phyloP scores from a whole-genome alignment of 2,329 filamentous ascomycete genomes.

The Huntiella decipiens region DNA sequence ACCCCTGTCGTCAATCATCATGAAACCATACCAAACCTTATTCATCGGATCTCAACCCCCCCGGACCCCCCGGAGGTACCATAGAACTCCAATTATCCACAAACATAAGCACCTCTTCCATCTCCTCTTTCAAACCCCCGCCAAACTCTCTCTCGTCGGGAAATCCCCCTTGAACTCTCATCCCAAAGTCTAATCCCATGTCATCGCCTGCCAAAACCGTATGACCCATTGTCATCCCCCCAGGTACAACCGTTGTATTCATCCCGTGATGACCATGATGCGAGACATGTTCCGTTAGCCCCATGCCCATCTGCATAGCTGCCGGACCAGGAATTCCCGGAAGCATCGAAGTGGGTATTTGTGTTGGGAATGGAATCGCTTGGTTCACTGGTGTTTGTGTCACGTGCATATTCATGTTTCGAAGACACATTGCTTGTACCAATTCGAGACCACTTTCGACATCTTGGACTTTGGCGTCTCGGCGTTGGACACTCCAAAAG shows the following conservation, averaged over 20 bases:
- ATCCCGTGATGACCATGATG: background rate
- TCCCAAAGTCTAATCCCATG: too few relatives aligned
- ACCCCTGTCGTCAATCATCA: slow-evolving; percentile 10
- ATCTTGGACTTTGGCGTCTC: slow-evolving; percentile 24
- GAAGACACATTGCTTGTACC: slow-evolving; percentile 27
- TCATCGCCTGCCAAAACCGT: too few relatives aligned
- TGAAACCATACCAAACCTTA: too few relatives aligned
- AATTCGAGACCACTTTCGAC: slow-evolving; percentile 23
- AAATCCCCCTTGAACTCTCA: too few relatives aligned
- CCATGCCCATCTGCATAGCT: background rate
- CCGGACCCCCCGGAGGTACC: slow-evolving; percentile 10
- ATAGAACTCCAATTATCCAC: slow-evolving; percentile 11
- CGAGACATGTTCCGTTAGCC: background rate
- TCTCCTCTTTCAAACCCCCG: too few relatives aligned
- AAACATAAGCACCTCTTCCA: background rate
- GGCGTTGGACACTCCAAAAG: slow-evolving; percentile 25
- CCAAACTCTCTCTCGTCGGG: too few relatives aligned
- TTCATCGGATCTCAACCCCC: slow-evolving; percentile 15
- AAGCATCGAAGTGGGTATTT: background rate
- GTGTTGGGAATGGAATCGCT: slow-evolving; percentile 5
- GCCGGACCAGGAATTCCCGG: background rate
- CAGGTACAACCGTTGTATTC: too few relatives aligned
- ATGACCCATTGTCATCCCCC: too few relatives aligned
- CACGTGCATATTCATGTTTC: slow-evolving; percentile 24
- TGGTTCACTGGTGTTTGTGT: slow-evolving; percentile 16